Evolutionary conservation across 1,139 yeast species (phyloP), one percentile per base, ranked within the genome.

Genomic region (Meyerozyma sp.): DNA sequence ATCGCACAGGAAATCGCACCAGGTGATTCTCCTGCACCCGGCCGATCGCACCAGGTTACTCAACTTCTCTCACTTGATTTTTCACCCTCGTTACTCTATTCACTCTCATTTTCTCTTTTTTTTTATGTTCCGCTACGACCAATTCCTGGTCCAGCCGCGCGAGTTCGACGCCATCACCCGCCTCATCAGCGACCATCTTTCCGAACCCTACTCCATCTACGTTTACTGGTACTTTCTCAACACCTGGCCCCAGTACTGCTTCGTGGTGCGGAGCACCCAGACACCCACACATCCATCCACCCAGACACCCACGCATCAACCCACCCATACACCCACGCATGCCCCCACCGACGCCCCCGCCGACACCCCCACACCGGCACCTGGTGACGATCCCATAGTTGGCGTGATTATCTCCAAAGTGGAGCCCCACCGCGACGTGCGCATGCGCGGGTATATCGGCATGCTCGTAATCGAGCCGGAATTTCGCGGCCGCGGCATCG

Each of bases 361-460:
- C n/a, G n/a, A n/a, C 11, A 36, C 44, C 1, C 51, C 48, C 8
- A 51, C 55, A 14, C 46, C 43, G 5, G 20, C 14, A 7, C 25
- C 27, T 34, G 16, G 8, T 13, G 35, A 13, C 21, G 26, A 8
- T n/a, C 35, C 14, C 35, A 34, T 34, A 23, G 74, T 91, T 14
- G 98, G 98, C 4, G 88, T 86, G 36, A 82, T 91, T 18, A 87
- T 93, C 8, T 84, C 95, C 47, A 89, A 89, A 57, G 77, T 82
- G n/a, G 95, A 86, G 52, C 71, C 77, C 5, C 98, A 93, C 63
- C 71, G 93, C 45, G 75, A 77, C 29, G 82, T 76, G 9, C 70
- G 96, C 46, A 58, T 70, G 54, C 68, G 97, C 49, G 98, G 98
- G 0, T 93, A 93, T 57, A 91, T 93, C 39, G 98, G 98, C 6